phyloP scores from a whole-genome alignment of 192 early-diverging fungal genomes.

The Coemansia sp. region DNA sequence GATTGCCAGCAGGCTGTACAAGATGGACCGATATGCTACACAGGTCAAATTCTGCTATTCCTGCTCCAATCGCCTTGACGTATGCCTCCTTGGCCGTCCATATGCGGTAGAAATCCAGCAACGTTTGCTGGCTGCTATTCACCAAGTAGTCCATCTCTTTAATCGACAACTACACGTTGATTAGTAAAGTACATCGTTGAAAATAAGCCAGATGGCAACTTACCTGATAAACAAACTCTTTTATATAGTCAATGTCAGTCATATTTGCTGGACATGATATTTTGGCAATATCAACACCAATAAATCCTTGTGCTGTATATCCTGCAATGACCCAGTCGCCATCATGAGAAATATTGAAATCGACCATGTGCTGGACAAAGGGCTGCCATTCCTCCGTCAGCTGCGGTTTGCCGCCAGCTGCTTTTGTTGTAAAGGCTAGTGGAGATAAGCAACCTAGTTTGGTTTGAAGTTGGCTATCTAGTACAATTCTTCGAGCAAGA shows the following conservation, averaged over 20 bases:
- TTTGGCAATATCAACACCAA: conserved; percentile 40
- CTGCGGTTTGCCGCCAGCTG: conserved; percentile 23
- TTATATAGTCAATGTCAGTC: conserved; percentile 19
- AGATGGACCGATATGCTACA: conserved; percentile 16
- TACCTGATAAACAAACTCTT: conserved; percentile 27
- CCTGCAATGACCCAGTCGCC: conserved; percentile 37
- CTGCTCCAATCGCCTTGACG: conserved; percentile 33
- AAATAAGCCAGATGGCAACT: neutral
- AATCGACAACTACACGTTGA: conserved; percentile 24
- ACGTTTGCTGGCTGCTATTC: neutral
- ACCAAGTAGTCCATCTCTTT: conserved; percentile 16
- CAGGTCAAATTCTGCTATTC: conserved; percentile 21
- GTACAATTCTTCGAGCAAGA: conserved; percentile 14
- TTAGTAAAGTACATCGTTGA: neutral
- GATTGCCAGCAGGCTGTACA: neutral
- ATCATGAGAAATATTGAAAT: conserved; percentile 51
- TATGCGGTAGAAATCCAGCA: conserved; percentile 37
- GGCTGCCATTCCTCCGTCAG: conserved; percentile 1
- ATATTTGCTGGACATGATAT: conserved; percentile 15
- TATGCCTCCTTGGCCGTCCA: conserved; percentile 51
- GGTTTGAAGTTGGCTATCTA: neutral
- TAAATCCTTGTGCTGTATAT: conserved; percentile 3
- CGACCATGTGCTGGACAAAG: conserved; percentile 3
- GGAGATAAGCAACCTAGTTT: neutral
- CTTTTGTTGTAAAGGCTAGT: conserved; percentile 4